phyloP scores from a whole-genome alignment of 176 grass and related monocot genomes.

The Rhynchospora breviuscula region DNA sequence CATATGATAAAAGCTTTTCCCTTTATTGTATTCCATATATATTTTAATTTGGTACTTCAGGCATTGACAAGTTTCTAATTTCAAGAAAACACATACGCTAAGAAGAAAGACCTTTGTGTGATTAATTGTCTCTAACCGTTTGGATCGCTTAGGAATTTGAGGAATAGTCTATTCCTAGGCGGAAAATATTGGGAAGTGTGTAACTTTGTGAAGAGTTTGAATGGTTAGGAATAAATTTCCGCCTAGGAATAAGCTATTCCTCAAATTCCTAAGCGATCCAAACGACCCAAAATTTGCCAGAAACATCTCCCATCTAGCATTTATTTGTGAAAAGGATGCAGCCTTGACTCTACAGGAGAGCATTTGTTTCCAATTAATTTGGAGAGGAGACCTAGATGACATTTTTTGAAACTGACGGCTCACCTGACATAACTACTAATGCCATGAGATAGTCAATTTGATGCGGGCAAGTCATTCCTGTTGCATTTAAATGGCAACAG shows the following conservation, averaged over 20 bases:
- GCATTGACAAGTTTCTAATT: not conserved
- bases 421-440: not conserved
- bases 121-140: not conserved
- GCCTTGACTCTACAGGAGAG: not conserved
- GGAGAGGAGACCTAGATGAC: not conserved
- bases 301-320: not conserved
- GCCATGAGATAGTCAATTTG: not conserved
- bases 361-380: not conserved
- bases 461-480: not conserved
- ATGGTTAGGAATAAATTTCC: no score
- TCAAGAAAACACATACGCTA: not conserved
- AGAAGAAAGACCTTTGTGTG: not conserved
- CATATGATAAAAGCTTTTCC: no score
- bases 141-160: no score
- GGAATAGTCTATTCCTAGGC: no score
- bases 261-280: no score
- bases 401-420: not conserved
- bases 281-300: not conserved
- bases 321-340: not conserved
- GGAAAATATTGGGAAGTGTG: no score
- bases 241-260: no score
- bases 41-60: not conserved
- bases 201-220: no score
- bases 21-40: not conserved
- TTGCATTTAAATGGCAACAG: not conserved